These are phyloP conservation scores for Neurospora sp. DNA, from an alignment of 495 filamentous ascomycete species.

Conservation along the genomic window DNA sequence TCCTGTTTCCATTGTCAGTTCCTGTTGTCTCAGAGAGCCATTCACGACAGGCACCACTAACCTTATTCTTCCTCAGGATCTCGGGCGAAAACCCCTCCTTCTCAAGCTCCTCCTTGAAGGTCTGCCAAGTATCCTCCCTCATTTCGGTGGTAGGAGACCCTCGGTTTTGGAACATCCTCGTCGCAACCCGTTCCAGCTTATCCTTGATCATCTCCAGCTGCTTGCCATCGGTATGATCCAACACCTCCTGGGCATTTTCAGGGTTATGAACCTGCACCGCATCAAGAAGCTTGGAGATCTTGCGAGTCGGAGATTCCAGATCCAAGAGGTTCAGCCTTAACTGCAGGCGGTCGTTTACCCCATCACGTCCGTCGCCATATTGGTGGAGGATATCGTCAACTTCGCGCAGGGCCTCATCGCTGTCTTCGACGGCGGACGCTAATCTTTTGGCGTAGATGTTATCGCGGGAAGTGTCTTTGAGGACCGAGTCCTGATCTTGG, in stretches of 20 bases:
- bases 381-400: constrained; percentile 36
- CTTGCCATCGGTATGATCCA: constrained; percentile 12
- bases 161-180: constrained; percentile 30
- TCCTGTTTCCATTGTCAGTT: constrained; percentile 26
- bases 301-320: constrained; percentile 29
- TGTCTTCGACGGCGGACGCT: constrained; percentile 36
- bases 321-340: constrained; percentile 27
- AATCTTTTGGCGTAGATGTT: constrained; percentile 33
- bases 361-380: constrained; percentile 15
- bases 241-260: constrained; percentile 19
- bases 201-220: constrained; percentile 34
- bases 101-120: constrained; percentile 42
- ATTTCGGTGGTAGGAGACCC: constrained; percentile 24
- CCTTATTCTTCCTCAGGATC: constrained; percentile 41
- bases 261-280: constrained; percentile 34
- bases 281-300: constrained; percentile 38
- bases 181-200: constrained; percentile 42
- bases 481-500: constrained; percentile 37
- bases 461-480: constrained; percentile 22
- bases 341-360: constrained; percentile 4
- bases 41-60: constrained; percentile 11
- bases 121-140: constrained; percentile 42
- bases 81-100: constrained; percentile 41
- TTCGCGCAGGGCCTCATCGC: constrained; percentile 38
- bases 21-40: not conserved